Evolutionary conservation across 2,329 filamentous ascomycete species (phyloP).

Genomic region (Emergomyces africanus): DNA sequence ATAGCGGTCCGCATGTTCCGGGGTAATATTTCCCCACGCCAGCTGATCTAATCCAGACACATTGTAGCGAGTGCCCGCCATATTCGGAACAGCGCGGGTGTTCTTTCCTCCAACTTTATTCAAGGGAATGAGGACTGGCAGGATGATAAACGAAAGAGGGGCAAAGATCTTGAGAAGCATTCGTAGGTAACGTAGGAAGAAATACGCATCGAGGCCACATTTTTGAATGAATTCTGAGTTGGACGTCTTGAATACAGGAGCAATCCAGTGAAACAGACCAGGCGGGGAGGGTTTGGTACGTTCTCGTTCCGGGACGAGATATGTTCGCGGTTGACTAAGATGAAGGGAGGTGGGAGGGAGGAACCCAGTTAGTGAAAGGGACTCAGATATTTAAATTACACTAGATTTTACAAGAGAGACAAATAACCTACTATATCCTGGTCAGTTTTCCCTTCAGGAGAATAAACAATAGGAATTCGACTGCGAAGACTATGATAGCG

Average conservation of each 20-base stretch:
- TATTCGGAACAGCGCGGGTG: conserved; percentile 29
- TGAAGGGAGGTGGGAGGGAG: background rate
- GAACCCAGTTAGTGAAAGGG: conserved; percentile 6
- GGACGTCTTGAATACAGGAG: conserved; percentile 51
- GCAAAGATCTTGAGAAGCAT: conserved; percentile 85
- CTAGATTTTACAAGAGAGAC: background rate
- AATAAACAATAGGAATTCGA: conserved; percentile 57
- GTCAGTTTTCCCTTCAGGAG: conserved; percentile 65
- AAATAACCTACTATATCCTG: conserved; percentile 61
- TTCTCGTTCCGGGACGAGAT: conserved; percentile 73
- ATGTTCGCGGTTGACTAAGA: conserved; percentile 70
- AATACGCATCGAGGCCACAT: conserved; percentile 91
- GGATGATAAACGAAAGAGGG: conserved; percentile 61
- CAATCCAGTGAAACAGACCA: conserved; percentile 42
- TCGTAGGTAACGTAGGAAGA: conserved; percentile 83
- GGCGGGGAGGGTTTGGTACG: conserved; percentile 61
- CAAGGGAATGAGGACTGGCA: conserved; percentile 76
- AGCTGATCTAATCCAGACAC: conserved; percentile 66
- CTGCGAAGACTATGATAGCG: conserved; percentile 49
- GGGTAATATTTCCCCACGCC: conserved; percentile 74
- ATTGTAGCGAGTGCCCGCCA: conserved; percentile 29
- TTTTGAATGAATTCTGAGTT: conserved; percentile 84
- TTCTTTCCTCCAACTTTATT: conserved; percentile 64
- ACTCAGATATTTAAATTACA: background rate
- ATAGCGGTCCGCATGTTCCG: conserved; percentile 53